phyloP scores from a whole-genome alignment of 2,329 filamentous ascomycete species.

The Lachnellula suecica region DNA sequence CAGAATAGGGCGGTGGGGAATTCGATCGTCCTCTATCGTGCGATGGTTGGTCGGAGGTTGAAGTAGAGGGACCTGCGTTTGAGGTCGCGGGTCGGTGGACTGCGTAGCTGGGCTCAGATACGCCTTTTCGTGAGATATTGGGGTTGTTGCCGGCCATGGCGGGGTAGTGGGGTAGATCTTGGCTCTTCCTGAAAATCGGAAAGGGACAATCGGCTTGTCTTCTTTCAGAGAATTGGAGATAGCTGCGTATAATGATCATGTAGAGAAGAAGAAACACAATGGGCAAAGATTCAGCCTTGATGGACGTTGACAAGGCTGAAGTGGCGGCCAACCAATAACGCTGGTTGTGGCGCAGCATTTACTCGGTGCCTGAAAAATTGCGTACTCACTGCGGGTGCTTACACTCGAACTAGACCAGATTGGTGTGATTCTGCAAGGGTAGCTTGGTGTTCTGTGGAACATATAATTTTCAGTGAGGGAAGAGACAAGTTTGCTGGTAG shows the following conservation, averaged over 20 bases:
- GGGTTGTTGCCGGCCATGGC: conserved; percentile 5
- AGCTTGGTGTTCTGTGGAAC: neutral
- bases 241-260: neutral
- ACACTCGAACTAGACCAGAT: neutral
- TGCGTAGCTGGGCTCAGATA: conserved; percentile 18
- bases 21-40: conserved; percentile 19
- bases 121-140: conserved; percentile 11
- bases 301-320: conserved; percentile 9
- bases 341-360: conserved; percentile 10
- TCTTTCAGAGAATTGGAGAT: neutral
- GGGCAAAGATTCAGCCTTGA: conserved; percentile 3
- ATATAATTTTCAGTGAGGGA: neutral
- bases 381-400: neutral
- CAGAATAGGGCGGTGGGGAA: conserved; percentile 29
- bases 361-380: conserved; percentile 7
- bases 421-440: neutral
- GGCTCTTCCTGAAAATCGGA: neutral
- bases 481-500: neutral
- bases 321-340: neutral
- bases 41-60: neutral
- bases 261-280: neutral
- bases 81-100: conserved; percentile 18
- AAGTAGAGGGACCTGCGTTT: conserved; percentile 14
- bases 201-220: neutral
- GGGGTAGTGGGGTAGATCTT: conserved; percentile 5